These are phyloP conservation scores for Diaporthe sp. DNA, from an alignment of 2,329 filamentous ascomycete species.

Conservation along the genomic window DNA sequence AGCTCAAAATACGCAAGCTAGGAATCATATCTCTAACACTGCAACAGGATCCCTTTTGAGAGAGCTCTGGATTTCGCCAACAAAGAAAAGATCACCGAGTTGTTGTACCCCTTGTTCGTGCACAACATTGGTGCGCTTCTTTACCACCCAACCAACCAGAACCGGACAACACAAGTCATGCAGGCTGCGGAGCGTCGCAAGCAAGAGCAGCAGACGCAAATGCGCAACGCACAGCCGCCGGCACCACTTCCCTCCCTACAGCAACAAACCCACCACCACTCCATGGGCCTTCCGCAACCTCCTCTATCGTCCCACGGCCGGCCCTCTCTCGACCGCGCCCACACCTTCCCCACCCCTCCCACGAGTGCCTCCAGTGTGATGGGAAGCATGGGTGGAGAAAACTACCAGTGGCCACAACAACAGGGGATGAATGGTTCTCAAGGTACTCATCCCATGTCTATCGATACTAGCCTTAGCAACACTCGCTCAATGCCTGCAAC, in stretches of 20 bases:
- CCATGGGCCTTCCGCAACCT: conserved; percentile 67
- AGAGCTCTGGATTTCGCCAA: conserved; percentile 98
- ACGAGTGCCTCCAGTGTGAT: conserved; percentile 91
- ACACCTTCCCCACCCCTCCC: conserved; percentile 94
- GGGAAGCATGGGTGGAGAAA: conserved; percentile 77
- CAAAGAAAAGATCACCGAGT: conserved; percentile 98
- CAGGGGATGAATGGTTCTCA: conserved; percentile 71
- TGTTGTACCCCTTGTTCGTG: conserved; percentile 94
- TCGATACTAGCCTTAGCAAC: conserved; percentile 83
- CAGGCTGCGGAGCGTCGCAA: conserved; percentile 84
- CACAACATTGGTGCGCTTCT: conserved; percentile 95
- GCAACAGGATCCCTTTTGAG: conserved; percentile 91
- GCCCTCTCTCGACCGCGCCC: conserved; percentile 83
- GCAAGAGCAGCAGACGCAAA: conserved; percentile 72
- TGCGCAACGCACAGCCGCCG: conserved; percentile 69
- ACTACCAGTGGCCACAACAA: conserved; percentile 78
- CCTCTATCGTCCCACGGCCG: conserved; percentile 76
- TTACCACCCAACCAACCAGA: conserved; percentile 93
- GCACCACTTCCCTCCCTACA: conserved; percentile 74
- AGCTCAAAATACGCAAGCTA: neutral
- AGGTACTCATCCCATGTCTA: conserved; percentile 77
- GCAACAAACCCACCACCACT: conserved; percentile 68
- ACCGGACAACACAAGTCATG: conserved; percentile 85
- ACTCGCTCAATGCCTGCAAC: conserved; percentile 88
- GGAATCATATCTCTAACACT: conserved; percentile 7